Evolutionary conservation across 345 rosid genomes (phyloP).

Genomic region (Brassica nigra): DNA sequence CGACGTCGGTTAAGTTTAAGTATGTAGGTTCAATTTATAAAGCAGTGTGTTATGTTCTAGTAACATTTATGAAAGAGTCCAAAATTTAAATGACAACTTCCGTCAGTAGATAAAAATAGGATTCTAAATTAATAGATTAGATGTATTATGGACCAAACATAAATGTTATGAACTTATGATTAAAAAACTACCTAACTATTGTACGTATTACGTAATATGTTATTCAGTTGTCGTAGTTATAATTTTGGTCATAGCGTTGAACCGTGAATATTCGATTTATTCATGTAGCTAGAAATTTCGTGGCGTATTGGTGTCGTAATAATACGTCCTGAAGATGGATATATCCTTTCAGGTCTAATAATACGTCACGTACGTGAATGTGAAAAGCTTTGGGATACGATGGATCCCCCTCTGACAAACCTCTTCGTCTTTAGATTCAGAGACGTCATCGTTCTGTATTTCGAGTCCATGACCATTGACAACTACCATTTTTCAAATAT

Average conservation of each 20-base stretch:
- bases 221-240: neutral
- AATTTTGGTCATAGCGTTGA: neutral
- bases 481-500: neutral
- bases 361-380: constrained; percentile 17
- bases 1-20: no score
- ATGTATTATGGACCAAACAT: neutral
- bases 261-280: neutral
- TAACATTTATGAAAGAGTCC: no score
- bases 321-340: neutral
- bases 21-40: no score
- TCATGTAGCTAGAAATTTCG: neutral
- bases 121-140: no score
- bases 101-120: no score
- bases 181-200: neutral
- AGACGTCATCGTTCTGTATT: neutral
- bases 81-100: no score
- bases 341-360: neutral
- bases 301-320: constrained; percentile 27
- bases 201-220: neutral
- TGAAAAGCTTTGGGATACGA: constrained; percentile 13
- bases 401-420: neutral
- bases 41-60: no score
- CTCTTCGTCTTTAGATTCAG: neutral
- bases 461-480: constrained; percentile 8
- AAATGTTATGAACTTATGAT: neutral